These are phyloP conservation scores for Vitis amurensis DNA, from an alignment of 164 flowering plant species.

Conservation along the genomic window DNA sequence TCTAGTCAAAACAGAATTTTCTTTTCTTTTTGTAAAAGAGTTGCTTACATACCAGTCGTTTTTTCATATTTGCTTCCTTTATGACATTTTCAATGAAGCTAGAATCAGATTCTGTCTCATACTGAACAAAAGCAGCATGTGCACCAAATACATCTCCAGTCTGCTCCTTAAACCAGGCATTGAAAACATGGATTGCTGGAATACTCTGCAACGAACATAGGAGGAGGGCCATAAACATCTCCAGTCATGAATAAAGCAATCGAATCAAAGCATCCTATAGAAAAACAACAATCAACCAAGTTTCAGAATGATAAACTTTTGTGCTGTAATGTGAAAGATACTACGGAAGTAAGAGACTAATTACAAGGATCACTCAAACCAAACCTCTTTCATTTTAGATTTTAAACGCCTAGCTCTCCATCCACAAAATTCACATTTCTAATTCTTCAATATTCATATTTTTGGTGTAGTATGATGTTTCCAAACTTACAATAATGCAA, in stretches of 20 bases:
- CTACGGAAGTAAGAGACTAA: background rate
- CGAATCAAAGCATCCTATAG: constrained; percentile 13
- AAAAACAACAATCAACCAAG: constrained; percentile 11
- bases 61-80: constrained; percentile 83
- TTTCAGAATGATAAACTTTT: background rate
- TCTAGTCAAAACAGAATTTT: background rate
- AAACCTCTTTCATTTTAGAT: too few relatives aligned
- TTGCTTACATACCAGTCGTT: constrained; percentile 55
- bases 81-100: constrained; percentile 48
- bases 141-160: constrained; percentile 64
- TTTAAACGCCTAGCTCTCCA: background rate
- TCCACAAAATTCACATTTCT: background rate
- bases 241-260: constrained; percentile 17
- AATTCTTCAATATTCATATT: background rate
- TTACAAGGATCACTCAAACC: background rate
- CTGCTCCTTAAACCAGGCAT: constrained; percentile 79
- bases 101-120: constrained; percentile 36
- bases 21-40: background rate
- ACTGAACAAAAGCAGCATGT: constrained; percentile 52
- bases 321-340: background rate
- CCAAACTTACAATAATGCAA: background rate
- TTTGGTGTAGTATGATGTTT: background rate
- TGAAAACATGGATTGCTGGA: constrained; percentile 69
- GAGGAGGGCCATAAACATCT: constrained; percentile 14
- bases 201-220: constrained; percentile 48